Conservation (phyloP, 176 grass and related monocot genomes). For the Ananas comosus region DNA sequence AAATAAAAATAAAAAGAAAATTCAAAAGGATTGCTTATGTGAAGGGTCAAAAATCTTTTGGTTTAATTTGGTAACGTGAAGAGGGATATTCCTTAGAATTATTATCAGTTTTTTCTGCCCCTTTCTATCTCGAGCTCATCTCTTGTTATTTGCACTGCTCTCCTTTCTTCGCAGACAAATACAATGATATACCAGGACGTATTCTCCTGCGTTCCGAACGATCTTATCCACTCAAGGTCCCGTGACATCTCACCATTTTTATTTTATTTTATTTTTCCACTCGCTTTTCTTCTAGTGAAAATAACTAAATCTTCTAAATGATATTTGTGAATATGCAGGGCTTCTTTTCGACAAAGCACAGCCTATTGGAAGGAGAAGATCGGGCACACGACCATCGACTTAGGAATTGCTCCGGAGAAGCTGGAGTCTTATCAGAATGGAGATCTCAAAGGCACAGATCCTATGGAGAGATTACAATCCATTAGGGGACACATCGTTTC, state of each 20-base stretch:
- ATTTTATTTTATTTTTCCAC: constrained; percentile 4
- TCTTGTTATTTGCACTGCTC: constrained; percentile 6
- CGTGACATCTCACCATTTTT: background rate
- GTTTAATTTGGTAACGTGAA: background rate
- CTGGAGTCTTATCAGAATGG: constrained; percentile 27
- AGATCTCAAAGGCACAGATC: constrained; percentile 21
- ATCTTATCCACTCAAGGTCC: constrained; percentile 53
- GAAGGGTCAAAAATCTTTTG: background rate
- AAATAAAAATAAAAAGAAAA: too few relatives aligned
- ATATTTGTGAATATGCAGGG: constrained; percentile 24
- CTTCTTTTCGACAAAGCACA: constrained; percentile 44
- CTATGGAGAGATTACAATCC: constrained; percentile 34
- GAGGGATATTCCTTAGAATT: background rate
- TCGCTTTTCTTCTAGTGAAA: background rate
- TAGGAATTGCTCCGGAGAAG: constrained; percentile 40
- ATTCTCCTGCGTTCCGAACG: constrained; percentile 66
- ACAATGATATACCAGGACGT: constrained; percentile 58
- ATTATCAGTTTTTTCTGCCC: background rate
- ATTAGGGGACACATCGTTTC: constrained; percentile 56
- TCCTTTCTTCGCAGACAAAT: constrained; percentile 43
- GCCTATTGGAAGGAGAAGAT: constrained; percentile 57
- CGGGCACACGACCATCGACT: constrained; percentile 55
- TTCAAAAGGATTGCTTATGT: too few relatives aligned
- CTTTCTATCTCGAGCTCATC: background rate
- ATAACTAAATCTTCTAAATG: background rate